Base-by-base conservation (phyloP, 2,329 filamentous ascomycete genomes). In the Diaporthe australafricana region DNA sequence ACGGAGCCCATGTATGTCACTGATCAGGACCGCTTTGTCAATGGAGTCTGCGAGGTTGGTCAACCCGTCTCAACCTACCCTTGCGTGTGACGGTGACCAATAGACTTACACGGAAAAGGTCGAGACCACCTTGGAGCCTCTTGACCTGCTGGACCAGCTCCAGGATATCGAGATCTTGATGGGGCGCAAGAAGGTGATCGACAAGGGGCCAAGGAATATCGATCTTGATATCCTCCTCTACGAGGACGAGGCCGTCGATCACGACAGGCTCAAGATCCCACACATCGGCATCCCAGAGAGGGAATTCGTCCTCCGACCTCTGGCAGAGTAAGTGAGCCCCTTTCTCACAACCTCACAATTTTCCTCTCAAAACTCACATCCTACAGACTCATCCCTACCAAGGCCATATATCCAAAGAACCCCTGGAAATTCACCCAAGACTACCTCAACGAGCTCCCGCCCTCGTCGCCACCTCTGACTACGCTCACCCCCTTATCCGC, bases 1-100 rank as follows among this genome's bases (percentile, higher is more conserved):
- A 99, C 96, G 4, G 91, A 94, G 77, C 94, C 96, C 27, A 99
- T 99, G 96, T 99, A 99, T 82, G 93, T 98, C 75, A 85, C 93
- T 74, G 93, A 98, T 74, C 96, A 99, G 81, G 91, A 91, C 74
- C 89, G 90, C 38, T 99, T 99, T 79, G 85, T 98, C 60, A 99
- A 99, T 80, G 96, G 95, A 25, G 95, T 92, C 71, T 98, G 94
- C 81, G 94, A 97, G 90, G 95, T 97, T 81, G 80, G 90, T 85
- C 62, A 60, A 25, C 30, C 20, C 70, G 55, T 65, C 71, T 73
- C 70, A 72, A 40, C 17, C 47, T 67, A 2, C 40, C 72, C 35
- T 62, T 77, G n/a, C n/a, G n/a, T n/a, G n/a, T n/a, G 12, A 16
- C 7, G 17, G 6, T 22, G 38, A 27, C 55, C 55, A 48, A 38